Evolutionary conservation across 345 rosid genomes (phyloP).

Genomic region (Anastatica hierochuntica): DNA sequence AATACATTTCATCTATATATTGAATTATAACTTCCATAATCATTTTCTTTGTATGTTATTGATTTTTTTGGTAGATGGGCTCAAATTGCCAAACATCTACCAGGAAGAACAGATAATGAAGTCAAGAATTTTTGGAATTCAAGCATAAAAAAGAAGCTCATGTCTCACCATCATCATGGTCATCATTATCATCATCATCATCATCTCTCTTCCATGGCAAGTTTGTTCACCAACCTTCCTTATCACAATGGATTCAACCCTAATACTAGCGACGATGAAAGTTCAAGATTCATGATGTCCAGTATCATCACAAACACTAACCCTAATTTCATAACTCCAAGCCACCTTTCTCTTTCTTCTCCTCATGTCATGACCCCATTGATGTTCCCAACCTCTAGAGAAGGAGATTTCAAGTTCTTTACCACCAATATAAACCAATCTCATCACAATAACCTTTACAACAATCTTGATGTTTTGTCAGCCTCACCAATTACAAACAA

Average conservation of each 20-base stretch:
- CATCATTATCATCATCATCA: slow-evolving; percentile 28
- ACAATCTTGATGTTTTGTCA: slow-evolving; percentile 10
- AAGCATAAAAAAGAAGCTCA: slow-evolving; percentile 75
- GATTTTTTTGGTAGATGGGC: slow-evolving; percentile 57
- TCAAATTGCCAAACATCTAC: slow-evolving; percentile 77
- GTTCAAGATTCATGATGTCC: slow-evolving; percentile 26
- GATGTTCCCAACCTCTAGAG: slow-evolving; percentile 42
- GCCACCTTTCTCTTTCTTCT: slow-evolving; percentile 31
- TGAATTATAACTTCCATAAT: neutral
- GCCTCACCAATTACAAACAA: slow-evolving; percentile 2
- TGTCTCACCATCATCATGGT: slow-evolving; percentile 37
- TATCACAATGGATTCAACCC: slow-evolving; percentile 26
- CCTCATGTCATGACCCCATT: slow-evolving; percentile 18
- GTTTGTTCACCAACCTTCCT: slow-evolving; percentile 24
- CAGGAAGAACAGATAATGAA: slow-evolving; percentile 91
- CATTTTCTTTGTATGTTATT: neutral
- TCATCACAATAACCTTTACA: slow-evolving; percentile 18
- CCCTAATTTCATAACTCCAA: slow-evolving; percentile 37
- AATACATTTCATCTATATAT: neutral
- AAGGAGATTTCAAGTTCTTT: slow-evolving; percentile 33
- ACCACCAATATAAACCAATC: slow-evolving; percentile 10
- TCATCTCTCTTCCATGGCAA: slow-evolving; percentile 32
- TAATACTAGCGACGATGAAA: slow-evolving; percentile 27
- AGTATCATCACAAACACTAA: slow-evolving; percentile 39
- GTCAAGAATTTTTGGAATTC: slow-evolving; percentile 97